These are phyloP conservation scores for Pseudopyricularia cyperi DNA, from an alignment of 2,329 filamentous ascomycete genomes.

Conservation along the genomic window DNA sequence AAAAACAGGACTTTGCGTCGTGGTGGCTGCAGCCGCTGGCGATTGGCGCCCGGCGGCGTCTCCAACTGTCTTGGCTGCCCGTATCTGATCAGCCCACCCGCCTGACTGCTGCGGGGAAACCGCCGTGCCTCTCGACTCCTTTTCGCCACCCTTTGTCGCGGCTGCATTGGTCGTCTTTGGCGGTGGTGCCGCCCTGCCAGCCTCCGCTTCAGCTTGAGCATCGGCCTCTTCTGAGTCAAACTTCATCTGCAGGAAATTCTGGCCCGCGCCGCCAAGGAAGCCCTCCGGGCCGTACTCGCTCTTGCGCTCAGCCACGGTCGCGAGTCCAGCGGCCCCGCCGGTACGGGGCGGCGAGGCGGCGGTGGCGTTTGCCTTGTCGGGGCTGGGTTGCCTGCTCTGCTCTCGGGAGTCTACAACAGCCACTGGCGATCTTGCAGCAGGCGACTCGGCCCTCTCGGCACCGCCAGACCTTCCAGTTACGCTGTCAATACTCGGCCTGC, in stretches of 20 bases:
- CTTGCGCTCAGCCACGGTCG: conserved; percentile 43
- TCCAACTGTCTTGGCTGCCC: neutral
- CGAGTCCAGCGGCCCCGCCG: conserved; percentile 23
- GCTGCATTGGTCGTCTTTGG: neutral
- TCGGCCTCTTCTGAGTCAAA: conserved; percentile 6
- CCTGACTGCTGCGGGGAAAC: neutral
- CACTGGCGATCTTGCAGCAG: neutral
- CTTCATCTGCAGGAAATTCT: neutral
- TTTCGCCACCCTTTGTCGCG: neutral
- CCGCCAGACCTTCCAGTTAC: conserved; percentile 16
- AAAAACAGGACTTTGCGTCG: neutral
- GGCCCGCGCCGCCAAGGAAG: neutral
- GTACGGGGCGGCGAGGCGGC: conserved; percentile 14
- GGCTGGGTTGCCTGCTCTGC: conserved; percentile 9
- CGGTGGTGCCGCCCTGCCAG: neutral
- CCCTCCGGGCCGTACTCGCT: conserved; percentile 42
- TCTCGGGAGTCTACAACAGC: conserved; percentile 4
- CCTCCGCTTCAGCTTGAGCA: neutral
- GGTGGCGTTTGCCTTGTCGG: conserved; percentile 21
- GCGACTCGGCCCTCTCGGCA: conserved; percentile 13
- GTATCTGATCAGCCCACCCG: neutral
- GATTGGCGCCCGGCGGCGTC: conserved; percentile 11
- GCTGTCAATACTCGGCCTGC: conserved; percentile 42
- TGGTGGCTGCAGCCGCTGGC: neutral
- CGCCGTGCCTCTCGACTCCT: neutral